phyloP scores from a whole-genome alignment of 192 early-diverging fungal species.

The Haplosporangium gracile region DNA sequence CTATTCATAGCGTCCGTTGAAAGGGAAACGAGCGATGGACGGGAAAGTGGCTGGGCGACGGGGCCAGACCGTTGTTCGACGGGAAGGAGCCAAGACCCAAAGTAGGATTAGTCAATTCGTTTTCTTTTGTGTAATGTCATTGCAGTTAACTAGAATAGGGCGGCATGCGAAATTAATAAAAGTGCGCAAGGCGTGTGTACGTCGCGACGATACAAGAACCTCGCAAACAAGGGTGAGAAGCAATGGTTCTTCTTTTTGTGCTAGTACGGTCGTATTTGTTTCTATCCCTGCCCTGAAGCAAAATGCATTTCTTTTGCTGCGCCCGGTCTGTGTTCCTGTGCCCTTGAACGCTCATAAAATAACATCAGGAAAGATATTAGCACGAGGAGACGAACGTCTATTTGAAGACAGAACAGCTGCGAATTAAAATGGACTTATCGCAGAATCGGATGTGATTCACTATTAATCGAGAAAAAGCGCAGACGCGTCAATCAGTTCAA shows the following conservation, averaged over 20 bases:
- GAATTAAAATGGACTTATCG: too few relatives aligned
- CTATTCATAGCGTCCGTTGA: too few relatives aligned
- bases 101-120: too few relatives aligned
- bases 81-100: neutral
- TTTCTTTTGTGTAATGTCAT: too few relatives aligned
- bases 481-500: too few relatives aligned
- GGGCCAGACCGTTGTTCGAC: neutral
- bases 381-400: neutral
- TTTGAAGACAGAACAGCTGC: too few relatives aligned
- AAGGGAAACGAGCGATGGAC: neutral
- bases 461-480: too few relatives aligned
- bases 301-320: neutral
- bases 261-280: neutral
- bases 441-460: too few relatives aligned
- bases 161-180: too few relatives aligned
- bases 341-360: neutral
- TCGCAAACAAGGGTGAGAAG: neutral
- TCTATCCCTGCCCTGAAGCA: neutral
- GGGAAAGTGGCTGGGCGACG: neutral
- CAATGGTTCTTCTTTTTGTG: neutral
- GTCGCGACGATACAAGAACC: too few relatives aligned
- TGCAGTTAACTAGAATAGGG: too few relatives aligned
- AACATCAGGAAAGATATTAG: neutral
- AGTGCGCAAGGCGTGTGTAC: too few relatives aligned
- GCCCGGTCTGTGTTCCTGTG: neutral